phyloP scores from a whole-genome alignment of 768 basidiomycete species.

The Gymnopilus dilepis region DNA sequence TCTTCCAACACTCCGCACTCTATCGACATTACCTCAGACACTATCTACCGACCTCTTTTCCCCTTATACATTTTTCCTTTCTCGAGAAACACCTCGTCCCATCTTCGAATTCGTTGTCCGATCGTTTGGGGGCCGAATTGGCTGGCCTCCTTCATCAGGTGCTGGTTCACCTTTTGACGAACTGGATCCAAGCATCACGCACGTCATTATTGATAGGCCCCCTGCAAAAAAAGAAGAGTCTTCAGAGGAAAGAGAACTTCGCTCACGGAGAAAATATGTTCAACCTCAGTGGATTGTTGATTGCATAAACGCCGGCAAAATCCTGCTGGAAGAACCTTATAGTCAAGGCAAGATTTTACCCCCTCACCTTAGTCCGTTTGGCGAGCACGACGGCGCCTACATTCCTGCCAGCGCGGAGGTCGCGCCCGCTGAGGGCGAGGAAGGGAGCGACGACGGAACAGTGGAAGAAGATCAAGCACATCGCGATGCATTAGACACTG shows the following conservation, averaged over 20 bases:
- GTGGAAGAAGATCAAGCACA: conserved; percentile 25
- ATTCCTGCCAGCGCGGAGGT: conserved; percentile 52
- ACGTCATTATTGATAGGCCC: conserved; percentile 94
- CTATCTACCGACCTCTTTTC: conserved; percentile 72
- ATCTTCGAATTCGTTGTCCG: conserved; percentile 95
- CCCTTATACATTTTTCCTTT: conserved; percentile 90
- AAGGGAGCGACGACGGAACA: conserved; percentile 30
- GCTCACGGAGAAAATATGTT: conserved; percentile 79
- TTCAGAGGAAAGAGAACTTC: conserved; percentile 61
- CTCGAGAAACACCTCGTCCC: conserved; percentile 87
- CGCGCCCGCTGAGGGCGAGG: conserved; percentile 33
- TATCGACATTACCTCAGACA: conserved; percentile 64
- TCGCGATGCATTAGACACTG: conserved; percentile 17
- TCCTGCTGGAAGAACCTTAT: conserved; percentile 87
- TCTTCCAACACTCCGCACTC: conserved; percentile 72
- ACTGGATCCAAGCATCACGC: conserved; percentile 85
- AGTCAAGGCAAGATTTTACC: conserved; percentile 86
- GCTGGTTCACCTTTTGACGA: conserved; percentile 82
- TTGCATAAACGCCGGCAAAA: conserved; percentile 86
- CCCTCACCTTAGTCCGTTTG: conserved; percentile 96
- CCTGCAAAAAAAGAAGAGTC: conserved; percentile 56
- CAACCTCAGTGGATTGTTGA: conserved; percentile 99
- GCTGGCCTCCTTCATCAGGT: conserved; percentile 86
- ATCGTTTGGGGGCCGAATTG: conserved; percentile 89
- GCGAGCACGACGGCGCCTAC: conserved; percentile 78